These are phyloP conservation scores for Nephromyces sp. DNA, from an alignment of 169 alveolate genomes.

Conservation along the genomic window DNA sequence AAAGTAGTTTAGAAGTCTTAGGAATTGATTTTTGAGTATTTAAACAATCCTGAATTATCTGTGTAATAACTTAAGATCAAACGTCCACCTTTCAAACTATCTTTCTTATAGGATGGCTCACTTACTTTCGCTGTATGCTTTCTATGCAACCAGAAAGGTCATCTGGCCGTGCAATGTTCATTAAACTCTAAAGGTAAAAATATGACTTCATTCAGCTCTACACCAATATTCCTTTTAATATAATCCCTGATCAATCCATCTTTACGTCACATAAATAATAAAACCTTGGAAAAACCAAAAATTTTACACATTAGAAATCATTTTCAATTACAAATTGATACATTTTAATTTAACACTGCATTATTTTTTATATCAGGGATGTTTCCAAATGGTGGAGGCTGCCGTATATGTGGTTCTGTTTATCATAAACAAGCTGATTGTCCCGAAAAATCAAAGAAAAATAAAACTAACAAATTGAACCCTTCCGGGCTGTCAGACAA, in stretches of 20 bases:
- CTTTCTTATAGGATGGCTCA: conserved; percentile 11
- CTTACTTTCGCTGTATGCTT: conserved; percentile 41
- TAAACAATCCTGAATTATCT: too few species aligned
- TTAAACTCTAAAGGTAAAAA: conserved; percentile 5
- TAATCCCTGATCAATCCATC: too few species aligned
- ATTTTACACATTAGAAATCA: too few species aligned
- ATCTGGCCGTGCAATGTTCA: conserved; percentile 38
- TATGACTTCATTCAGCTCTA: not conserved
- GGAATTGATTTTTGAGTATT: too few species aligned
- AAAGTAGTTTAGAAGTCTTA: too few species aligned
- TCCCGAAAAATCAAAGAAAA: not conserved
- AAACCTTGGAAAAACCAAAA: too few species aligned
- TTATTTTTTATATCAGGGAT: conserved; percentile 7
- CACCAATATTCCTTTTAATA: not conserved
- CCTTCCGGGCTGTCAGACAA: not conserved
- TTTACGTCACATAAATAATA: too few species aligned
- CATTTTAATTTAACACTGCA: too few species aligned
- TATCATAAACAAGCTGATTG: conserved; percentile 28
- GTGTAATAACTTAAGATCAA: too few species aligned
- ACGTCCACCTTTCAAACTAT: too few species aligned
- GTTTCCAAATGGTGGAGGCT: conserved; percentile 35
- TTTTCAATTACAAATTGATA: too few species aligned
- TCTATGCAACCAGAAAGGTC: conserved; percentile 35
- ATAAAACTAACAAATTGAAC: too few species aligned
- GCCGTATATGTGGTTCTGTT: conserved; percentile 32